Evolutionary conservation across 2,329 filamentous ascomycete species (phyloP).

Genomic region (Microthyrium microscopicum): DNA sequence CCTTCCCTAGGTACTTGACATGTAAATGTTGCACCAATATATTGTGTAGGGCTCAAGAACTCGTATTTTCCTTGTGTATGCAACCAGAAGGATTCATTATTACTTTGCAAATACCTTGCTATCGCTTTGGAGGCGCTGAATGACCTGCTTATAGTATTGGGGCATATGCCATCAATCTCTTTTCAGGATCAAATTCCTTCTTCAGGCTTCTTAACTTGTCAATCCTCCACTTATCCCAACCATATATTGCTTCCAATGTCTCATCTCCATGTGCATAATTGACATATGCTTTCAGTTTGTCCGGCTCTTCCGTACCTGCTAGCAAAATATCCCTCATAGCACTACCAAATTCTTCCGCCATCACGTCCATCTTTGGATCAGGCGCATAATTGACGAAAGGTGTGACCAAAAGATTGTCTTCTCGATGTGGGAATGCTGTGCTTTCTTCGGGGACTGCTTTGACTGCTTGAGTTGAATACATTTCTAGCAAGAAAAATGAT

Average conservation of each 20-base stretch:
- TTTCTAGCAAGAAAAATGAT: conserved; percentile 1
- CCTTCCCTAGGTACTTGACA: too few species aligned
- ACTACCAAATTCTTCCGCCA: conserved; percentile 1
- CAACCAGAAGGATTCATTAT: too few species aligned
- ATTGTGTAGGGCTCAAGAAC: too few species aligned
- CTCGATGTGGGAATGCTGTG: conserved; percentile 7
- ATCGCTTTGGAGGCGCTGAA: too few species aligned
- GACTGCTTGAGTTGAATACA: conserved; percentile 4
- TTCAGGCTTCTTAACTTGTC: conserved; percentile 17
- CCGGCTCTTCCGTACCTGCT: conserved; percentile 11
- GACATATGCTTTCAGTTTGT: conserved; percentile 16
- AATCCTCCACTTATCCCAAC: conserved; percentile 17
- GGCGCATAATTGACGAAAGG: not conserved
- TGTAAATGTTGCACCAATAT: too few species aligned
- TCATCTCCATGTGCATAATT: conserved; percentile 21
- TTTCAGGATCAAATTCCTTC: conserved; percentile 18
- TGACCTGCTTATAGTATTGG: conserved; percentile 13
- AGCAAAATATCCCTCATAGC: conserved; percentile 12
- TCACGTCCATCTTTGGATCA: conserved; percentile 1
- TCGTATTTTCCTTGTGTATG: too few species aligned
- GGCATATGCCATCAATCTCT: conserved; percentile 17
- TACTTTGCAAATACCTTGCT: too few species aligned
- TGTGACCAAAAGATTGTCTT: not conserved
- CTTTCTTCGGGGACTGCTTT: conserved; percentile 1
- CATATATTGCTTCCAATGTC: conserved; percentile 16